Base-by-base conservation (phyloP, 495 filamentous ascomycete genomes). In the Trichoderma orchidacearum region DNA sequence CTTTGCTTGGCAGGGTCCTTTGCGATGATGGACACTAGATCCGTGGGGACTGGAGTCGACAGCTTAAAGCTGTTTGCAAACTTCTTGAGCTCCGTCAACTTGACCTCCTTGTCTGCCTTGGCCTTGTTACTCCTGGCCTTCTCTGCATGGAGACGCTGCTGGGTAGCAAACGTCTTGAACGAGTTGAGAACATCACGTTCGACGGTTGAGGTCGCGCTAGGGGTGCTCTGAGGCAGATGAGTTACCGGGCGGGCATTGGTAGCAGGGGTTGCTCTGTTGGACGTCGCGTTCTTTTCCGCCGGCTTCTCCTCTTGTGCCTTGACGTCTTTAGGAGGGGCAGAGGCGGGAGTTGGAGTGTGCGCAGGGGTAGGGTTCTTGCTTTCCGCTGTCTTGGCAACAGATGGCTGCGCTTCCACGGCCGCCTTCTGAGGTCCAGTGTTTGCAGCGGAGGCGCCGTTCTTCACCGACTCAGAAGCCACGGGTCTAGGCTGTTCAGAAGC, bases 11-110 rank as follows among this genome's bases (percentile, higher is more conserved):
- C 75, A 21, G 86, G 87, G 66, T 99, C 93, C 66, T 97, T 99
- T 21, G 93, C 91, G 41, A 99, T 84, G 59, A 99, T 99, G 2
- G 87, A 83, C 23, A 99, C 87, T 50, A 99, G 70, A 69, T 99
- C 93, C 58, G 81, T 82, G 6, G 93, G 93, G 8, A 99, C 90
- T 9, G 89, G 89, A 1, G 90, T 95, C 11, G 83, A 80, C 1
- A 99, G 80, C 69, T 96, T 96, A 75, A 99, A 99, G 68, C 77
- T 93, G 63, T 85, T 75, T 0, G 94, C 88, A 64, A 99, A 99
- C 60, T 90, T 95, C 79, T 90, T 91, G 56, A 99, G 72, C 64
- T 99, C 93, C 57, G 86, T 91, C 55, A 99, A 67, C 72, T 94
- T 96, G 60, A 90, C 78, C 58, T 87, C 86, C 64, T 94, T 93